Conservation (phyloP, 805 yeast genomes). For the Candida jianshihensis region DNA sequence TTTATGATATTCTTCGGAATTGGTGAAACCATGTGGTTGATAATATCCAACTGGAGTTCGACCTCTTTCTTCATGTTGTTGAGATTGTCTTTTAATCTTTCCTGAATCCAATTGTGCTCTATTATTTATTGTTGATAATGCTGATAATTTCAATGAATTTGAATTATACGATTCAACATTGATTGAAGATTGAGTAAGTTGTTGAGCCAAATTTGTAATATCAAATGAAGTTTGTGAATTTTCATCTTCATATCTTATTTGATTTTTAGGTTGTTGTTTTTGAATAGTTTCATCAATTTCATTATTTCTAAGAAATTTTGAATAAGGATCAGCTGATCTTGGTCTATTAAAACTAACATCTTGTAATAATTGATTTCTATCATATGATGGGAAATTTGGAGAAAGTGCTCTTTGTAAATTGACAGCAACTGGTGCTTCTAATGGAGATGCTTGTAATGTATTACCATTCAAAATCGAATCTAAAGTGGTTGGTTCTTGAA, state of each 20-base stretch:
- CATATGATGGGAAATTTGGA: conserved; percentile 15
- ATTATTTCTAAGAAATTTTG: conserved; percentile 6
- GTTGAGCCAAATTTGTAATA: conserved; percentile 23
- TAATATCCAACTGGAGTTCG: conserved; percentile 10
- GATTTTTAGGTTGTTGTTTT: conserved; percentile 20
- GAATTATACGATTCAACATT: conserved; percentile 17
- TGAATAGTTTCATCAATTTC: conserved; percentile 7
- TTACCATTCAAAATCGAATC: conserved; percentile 31
- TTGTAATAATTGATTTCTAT: conserved; percentile 13
- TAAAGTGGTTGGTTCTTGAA: conserved; percentile 29
- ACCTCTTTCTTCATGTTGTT: conserved; percentile 11
- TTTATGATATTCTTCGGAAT: conserved; percentile 6
- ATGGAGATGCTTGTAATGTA: conserved; percentile 36
- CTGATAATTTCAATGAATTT: conserved; percentile 55
- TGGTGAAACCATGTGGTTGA: neutral
- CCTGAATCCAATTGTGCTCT: conserved; percentile 37
- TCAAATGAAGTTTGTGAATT: conserved; percentile 19
- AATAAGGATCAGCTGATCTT: conserved; percentile 35
- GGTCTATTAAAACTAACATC: conserved; percentile 28
- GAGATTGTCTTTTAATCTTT: conserved; percentile 18
- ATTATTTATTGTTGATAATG: conserved; percentile 56
- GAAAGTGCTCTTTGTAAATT: conserved; percentile 26
- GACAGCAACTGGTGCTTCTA: conserved; percentile 21
- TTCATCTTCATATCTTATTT: conserved; percentile 13
- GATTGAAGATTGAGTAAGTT: conserved; percentile 15